phyloP scores from a whole-genome alignment of 2,329 filamentous ascomycete genomes.

The Sporothrix luriei region DNA sequence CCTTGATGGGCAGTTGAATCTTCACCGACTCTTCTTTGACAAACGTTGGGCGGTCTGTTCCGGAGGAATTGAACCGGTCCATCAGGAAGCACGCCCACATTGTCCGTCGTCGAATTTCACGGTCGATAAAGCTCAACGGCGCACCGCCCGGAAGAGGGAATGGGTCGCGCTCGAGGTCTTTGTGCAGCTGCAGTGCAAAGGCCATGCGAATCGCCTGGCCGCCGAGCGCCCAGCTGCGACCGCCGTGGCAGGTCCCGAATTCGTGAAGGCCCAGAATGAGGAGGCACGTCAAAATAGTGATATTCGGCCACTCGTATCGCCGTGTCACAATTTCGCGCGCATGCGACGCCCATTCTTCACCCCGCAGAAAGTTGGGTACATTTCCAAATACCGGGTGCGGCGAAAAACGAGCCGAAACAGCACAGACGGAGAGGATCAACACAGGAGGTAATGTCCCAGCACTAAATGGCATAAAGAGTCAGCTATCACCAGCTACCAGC shows the following conservation, averaged over 20 bases:
- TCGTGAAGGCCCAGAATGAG: slow-evolving; percentile 88
- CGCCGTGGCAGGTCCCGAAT: slow-evolving; percentile 95
- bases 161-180: slow-evolving; percentile 83
- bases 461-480: slow-evolving; percentile 46
- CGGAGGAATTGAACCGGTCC: slow-evolving; percentile 96
- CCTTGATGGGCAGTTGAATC: slow-evolving; percentile 87
- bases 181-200: slow-evolving; percentile 90
- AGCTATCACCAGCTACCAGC: slow-evolving; percentile 19
- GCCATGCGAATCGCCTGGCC: slow-evolving; percentile 97
- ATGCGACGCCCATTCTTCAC: slow-evolving; percentile 85
- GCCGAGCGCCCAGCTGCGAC: slow-evolving; percentile 91
- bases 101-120: slow-evolving; percentile 86
- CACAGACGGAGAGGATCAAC: slow-evolving; percentile 88
- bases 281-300: slow-evolving; percentile 90
- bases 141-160: slow-evolving; percentile 62
- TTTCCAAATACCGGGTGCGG: slow-evolving; percentile 78
- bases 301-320: slow-evolving; percentile 92
- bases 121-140: slow-evolving; percentile 83
- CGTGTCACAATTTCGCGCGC: slow-evolving; percentile 86
- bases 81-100: slow-evolving; percentile 99
- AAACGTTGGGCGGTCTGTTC: slow-evolving; percentile 88
- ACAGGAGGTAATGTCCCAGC: slow-evolving; percentile 83
- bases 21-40: slow-evolving; percentile 86
- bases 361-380: slow-evolving; percentile 72
- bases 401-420: slow-evolving; percentile 92